Base-by-base conservation (phyloP, 495 filamentous ascomycete genomes). In the Extremus antarcticus region DNA sequence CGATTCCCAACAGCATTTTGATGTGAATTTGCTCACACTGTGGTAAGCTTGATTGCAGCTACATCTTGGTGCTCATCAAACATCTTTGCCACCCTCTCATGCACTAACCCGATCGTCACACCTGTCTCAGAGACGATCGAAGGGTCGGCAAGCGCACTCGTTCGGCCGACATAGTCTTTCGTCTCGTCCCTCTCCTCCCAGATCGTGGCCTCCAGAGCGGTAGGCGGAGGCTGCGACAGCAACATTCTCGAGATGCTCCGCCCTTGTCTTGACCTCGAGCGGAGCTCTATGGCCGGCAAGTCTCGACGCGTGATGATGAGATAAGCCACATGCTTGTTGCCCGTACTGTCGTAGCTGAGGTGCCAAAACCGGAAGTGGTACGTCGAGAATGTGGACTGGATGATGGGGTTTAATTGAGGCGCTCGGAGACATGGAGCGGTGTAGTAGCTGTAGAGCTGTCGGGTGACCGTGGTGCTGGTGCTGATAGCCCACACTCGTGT, bases 101-200 rank as follows among this genome's bases (percentile, higher is more conserved):
- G 59, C 55, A 62, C 55, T 7, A 38, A 2, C 1, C 51, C 59
- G 2, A 62, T 10, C 16, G 55, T 62, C 38, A 62, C 40, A 1
- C 59, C 59, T 7, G 43, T 47, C 38, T 57, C 23, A 35, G 38
- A 51, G 17, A 17, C 11, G n/a, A 62, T 47, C 1, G 39, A 8
- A 1, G 59, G 46, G 3, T 57, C 46, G 19, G 2, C n/a, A 15
- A 62, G 39, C 16, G 11, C 39, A 4, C 17, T 43, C 13, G 59
- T 62, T 2, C 54, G 45, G 2, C 55, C 59, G 1, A 58, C 50
- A 39, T 58, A 57, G n/a, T 62, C 59, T 32, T 48, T 58, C 38
- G 55, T 55, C 43, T 62, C 59, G 29, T 62, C 59, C 19, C 38
- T 24, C 46, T 62, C 59, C 20, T 62, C 59, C 59, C 59, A 62